These are phyloP conservation scores for Rugosomyces carneus DNA, from an alignment of 1,284 basidiomycete species.

Conservation along the genomic window DNA sequence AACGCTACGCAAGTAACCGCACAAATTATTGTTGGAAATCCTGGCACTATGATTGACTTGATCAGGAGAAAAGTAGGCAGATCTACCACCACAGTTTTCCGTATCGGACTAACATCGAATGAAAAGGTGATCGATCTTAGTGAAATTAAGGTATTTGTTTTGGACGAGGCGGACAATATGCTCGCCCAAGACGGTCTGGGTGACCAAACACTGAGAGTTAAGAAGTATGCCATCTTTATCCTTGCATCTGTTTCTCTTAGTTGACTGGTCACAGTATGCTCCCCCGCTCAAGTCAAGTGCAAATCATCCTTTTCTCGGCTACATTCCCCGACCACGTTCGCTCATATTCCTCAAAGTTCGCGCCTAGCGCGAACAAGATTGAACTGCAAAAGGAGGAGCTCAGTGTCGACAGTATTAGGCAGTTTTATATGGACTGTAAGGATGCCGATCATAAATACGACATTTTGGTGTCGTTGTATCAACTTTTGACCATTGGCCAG, in stretches of 20 bases:
- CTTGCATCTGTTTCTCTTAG: slow-evolving; percentile 2
- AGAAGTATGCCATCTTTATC: slow-evolving; percentile 61
- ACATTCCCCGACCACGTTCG: slow-evolving; percentile 96
- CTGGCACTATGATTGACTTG: slow-evolving; percentile 91
- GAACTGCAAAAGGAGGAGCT: slow-evolving; percentile 93
- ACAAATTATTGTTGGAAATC: slow-evolving; percentile 94
- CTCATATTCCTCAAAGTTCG: slow-evolving; percentile 86
- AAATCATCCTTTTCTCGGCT: slow-evolving; percentile 96
- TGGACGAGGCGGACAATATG: slow-evolving; percentile 99
- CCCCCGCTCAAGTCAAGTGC: slow-evolving; percentile 52
- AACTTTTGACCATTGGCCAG: slow-evolving; percentile 90
- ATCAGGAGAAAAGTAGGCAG: slow-evolving; percentile 45
- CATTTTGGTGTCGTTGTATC: slow-evolving; percentile 88
- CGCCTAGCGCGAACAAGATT: slow-evolving; percentile 94
- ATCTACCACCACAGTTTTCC: background rate
- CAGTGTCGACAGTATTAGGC: slow-evolving; percentile 90
- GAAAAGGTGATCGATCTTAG: slow-evolving; percentile 67
- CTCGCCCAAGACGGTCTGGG: slow-evolving; percentile 92
- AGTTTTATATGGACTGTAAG: slow-evolving; percentile 96
- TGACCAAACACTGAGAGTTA: slow-evolving; percentile 94
- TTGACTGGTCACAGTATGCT: slow-evolving; percentile 46
- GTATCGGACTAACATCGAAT: background rate
- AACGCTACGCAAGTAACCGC: slow-evolving; percentile 73
- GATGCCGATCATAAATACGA: slow-evolving; percentile 94
- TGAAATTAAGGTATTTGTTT: slow-evolving; percentile 88